Evolutionary conservation across 2,329 filamentous ascomycete genomes (phyloP), one percentile per base, ranked within the genome.

Genomic region (Orbilia javanica): DNA sequence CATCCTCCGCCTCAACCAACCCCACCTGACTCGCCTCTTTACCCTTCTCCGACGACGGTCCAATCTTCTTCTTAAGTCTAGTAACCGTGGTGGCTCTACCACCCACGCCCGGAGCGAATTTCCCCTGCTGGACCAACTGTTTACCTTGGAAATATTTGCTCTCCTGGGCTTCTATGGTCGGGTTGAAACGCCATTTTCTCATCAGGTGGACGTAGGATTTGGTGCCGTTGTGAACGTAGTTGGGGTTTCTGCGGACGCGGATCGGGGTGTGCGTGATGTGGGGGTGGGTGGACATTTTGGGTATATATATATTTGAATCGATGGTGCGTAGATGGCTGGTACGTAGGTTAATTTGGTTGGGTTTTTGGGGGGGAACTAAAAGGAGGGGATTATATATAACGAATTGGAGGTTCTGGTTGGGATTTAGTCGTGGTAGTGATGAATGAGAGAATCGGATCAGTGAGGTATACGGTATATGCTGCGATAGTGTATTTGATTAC

Each of bases 151-250:
- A 86, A 84, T 89, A 92, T 6, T 89, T 90, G 3, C 90, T 90
- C 44, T 48, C 44, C 2, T 10, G 18, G 7, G 8, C 1, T 0
- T 87, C 86, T 79, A 87, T 85, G 73, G 90, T 91, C 36, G 90
- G 89, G 22, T 87, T 84, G 82, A 92, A 89, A 73, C 87, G 86
- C 82, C 88, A 92, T 83, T 90, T 90, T 82, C 87, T 87, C 80
- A 92, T 84, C 7, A 88, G 83, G 80, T 86, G 87, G 80, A 89
- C 87, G 81, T 92, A 91, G 34, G 89, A 90, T 84, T 90, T 91
- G 76, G 85, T 85, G 57, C 90, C 90, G 77, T 87, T 86, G 77
- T 84, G 85, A 80, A 87, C 84, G 83, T 91, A 90, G 81, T 89
- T 88, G 67, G 86, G 84, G 84, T 91, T 91, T 80, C 86, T 86